Evolutionary conservation across 192 early-diverging fungal species (phyloP).

Genomic region (Entomortierella lignicola): DNA sequence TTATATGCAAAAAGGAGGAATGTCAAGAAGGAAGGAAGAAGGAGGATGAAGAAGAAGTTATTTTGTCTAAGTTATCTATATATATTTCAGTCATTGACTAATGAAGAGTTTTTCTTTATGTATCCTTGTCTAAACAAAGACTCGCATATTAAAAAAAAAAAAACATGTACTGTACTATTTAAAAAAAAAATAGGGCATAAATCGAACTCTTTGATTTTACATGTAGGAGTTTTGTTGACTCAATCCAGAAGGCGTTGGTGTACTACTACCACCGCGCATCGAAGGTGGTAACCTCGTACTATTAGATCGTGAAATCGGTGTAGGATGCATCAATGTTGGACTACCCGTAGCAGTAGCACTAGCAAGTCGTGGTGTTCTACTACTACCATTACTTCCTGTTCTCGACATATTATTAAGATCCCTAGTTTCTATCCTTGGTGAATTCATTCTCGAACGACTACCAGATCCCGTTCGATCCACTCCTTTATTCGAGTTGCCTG

Average conservation of each 20-base stretch:
- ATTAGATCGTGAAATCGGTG: slow-evolving; percentile 41
- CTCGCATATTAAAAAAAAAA: too few relatives aligned
- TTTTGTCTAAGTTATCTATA: too few relatives aligned
- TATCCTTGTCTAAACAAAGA: too few relatives aligned
- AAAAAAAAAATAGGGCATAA: too few relatives aligned
- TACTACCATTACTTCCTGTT: slow-evolving; percentile 35
- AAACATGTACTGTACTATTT: too few relatives aligned
- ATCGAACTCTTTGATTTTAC: slow-evolving; percentile 5
- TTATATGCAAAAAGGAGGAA: too few relatives aligned
- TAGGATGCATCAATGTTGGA: slow-evolving; percentile 36
- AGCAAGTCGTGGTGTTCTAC: too few relatives aligned
- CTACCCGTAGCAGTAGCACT: slow-evolving; percentile 23
- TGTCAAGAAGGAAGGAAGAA: too few relatives aligned
- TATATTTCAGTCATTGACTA: too few relatives aligned
- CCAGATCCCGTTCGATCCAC: slow-evolving; percentile 29
- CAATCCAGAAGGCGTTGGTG: slow-evolving; percentile 19
- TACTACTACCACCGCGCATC: slow-evolving; percentile 22
- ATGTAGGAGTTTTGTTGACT: slow-evolving; percentile 37
- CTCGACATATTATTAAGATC: slow-evolving; percentile 5
- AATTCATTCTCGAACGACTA: slow-evolving; percentile 1
- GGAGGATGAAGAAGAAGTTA: too few relatives aligned
- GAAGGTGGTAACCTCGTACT: slow-evolving; percentile 38
- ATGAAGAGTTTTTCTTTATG: too few relatives aligned
- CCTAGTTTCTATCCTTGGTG: too few relatives aligned
- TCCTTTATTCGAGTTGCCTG: slow-evolving; percentile 3